A percentile compares a stretch with the other conserved stretches of the same genome.
These are phyloP conservation scores for Geosmithia morbida DNA, from an alignment of 2,329 filamentous ascomycete species.

Conservation along the genomic window DNA sequence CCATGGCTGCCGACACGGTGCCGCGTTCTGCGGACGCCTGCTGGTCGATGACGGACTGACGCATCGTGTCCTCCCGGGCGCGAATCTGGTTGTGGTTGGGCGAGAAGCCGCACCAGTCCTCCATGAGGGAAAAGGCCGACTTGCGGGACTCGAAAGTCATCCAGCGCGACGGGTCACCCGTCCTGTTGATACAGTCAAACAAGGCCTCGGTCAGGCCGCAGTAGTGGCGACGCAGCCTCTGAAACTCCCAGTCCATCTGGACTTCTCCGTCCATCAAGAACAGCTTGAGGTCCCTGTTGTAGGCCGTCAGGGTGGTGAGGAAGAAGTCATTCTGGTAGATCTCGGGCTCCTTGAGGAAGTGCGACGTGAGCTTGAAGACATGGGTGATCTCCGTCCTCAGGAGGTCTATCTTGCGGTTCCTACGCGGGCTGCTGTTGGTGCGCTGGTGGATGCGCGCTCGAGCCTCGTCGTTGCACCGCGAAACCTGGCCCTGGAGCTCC, in stretches of 20 bases:
- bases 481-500: slow-evolving; percentile 75
- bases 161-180: slow-evolving; percentile 77
- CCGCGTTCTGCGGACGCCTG: slow-evolving; percentile 63
- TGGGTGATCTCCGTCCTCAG: slow-evolving; percentile 90
- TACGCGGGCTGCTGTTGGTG: slow-evolving; percentile 65
- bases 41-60: slow-evolving; percentile 69
- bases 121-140: slow-evolving; percentile 91
- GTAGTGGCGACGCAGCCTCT: slow-evolving; percentile 82
- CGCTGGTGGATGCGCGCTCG: slow-evolving; percentile 77
- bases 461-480: slow-evolving; percentile 76
- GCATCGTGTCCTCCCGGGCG: slow-evolving; percentile 74
- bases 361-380: slow-evolving; percentile 86
- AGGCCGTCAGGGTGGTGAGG: slow-evolving; percentile 72
- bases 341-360: slow-evolving; percentile 67
- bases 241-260: slow-evolving; percentile 88
- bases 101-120: slow-evolving; percentile 97
- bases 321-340: slow-evolving; percentile 84
- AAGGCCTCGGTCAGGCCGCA: slow-evolving; percentile 88
- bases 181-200: slow-evolving; percentile 80
- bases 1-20: slow-evolving; percentile 76
- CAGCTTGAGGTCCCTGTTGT: slow-evolving; percentile 82
- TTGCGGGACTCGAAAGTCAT: slow-evolving; percentile 96
- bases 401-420: slow-evolving; percentile 73
- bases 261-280: slow-evolving; percentile 93
- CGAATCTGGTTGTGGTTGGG: slow-evolving; percentile 76